A percentile compares a stretch with the other conserved stretches of the same genome.
Conservation (phyloP, 2,329 filamentous ascomycete genomes). For the Penicillium oxalicum region DNA sequence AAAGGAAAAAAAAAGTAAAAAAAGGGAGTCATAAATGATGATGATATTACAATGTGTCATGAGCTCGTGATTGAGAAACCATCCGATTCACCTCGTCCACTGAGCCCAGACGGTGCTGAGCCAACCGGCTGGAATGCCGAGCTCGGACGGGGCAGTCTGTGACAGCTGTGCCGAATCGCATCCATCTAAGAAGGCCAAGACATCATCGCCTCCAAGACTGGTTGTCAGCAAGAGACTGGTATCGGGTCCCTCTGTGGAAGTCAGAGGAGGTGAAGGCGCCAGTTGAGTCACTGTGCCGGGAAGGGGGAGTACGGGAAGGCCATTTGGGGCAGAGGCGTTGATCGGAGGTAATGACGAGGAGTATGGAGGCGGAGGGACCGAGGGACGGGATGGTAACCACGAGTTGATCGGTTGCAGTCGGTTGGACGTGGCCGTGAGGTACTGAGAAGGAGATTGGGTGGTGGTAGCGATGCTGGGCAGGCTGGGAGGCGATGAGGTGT, state of each 20-base stretch:
- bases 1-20: no score
- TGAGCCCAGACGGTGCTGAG: slow-evolving; percentile 33
- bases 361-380: slow-evolving; percentile 30
- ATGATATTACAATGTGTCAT: slow-evolving; percentile 23
- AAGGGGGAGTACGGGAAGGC: slow-evolving; percentile 32
- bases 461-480: slow-evolving; percentile 27
- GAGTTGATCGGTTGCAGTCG: slow-evolving; percentile 38
- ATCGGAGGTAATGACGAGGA: slow-evolving; percentile 37
- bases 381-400: slow-evolving; percentile 31
- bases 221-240: slow-evolving; percentile 24
- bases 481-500: slow-evolving; percentile 28
- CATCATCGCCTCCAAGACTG: slow-evolving; percentile 35
- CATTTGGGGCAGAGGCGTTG: slow-evolving; percentile 28
- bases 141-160: slow-evolving; percentile 24
- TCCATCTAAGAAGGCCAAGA: slow-evolving; percentile 34
- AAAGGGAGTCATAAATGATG: no score
- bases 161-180: slow-evolving; percentile 28
- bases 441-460: slow-evolving; percentile 26
- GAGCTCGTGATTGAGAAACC: not conserved
- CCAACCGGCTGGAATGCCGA: slow-evolving; percentile 32
- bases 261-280: slow-evolving; percentile 27
- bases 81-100: slow-evolving; percentile 19
- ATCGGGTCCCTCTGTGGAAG: slow-evolving; percentile 23
- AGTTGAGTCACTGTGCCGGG: slow-evolving; percentile 29
- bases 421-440: slow-evolving; percentile 24